Conservation (phyloP, 345 rosid genomes). For the Toxicodendron radicans region DNA sequence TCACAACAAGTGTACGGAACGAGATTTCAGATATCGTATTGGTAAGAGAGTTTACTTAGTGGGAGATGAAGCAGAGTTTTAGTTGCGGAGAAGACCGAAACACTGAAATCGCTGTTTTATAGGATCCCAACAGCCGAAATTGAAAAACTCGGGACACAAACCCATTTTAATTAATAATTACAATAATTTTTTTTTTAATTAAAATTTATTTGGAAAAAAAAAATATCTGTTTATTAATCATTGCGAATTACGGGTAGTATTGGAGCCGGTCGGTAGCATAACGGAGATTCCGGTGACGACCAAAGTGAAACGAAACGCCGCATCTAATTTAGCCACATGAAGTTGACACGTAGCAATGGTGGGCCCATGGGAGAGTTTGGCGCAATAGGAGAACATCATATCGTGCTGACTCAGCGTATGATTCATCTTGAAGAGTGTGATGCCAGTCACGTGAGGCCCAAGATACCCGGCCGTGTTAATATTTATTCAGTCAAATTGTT, state of each 20-base stretch:
- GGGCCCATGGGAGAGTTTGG: slow-evolving; percentile 14
- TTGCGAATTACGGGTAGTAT: neutral
- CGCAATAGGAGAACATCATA: slow-evolving; percentile 21
- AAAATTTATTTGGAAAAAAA: neutral
- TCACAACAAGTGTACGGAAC: neutral
- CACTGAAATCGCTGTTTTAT: slow-evolving; percentile 53
- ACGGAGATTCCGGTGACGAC: slow-evolving; percentile 26
- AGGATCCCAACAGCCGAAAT: slow-evolving; percentile 56
- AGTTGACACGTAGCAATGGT: slow-evolving; percentile 34
- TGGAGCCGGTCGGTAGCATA: slow-evolving; percentile 12
- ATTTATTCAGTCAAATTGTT: slow-evolving; percentile 31
- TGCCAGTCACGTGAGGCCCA: slow-evolving; percentile 76
- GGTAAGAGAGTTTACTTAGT: neutral
- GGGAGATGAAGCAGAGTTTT: slow-evolving; percentile 20
- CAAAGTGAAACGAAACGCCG: slow-evolving; percentile 36
- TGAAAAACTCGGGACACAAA: slow-evolving; percentile 20
- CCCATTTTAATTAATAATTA: neutral
- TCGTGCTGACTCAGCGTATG: slow-evolving; percentile 47
- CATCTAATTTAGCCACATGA: slow-evolving; percentile 33
- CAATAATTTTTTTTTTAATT: neutral
- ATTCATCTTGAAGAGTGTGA: slow-evolving; percentile 39
- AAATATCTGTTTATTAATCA: neutral
- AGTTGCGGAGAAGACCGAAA: slow-evolving; percentile 24
- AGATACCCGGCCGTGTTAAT: slow-evolving; percentile 62
- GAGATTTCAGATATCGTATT: neutral